Evolutionary conservation across 2,329 filamentous ascomycete species (phyloP).

Genomic region (Zalaria sp.): DNA sequence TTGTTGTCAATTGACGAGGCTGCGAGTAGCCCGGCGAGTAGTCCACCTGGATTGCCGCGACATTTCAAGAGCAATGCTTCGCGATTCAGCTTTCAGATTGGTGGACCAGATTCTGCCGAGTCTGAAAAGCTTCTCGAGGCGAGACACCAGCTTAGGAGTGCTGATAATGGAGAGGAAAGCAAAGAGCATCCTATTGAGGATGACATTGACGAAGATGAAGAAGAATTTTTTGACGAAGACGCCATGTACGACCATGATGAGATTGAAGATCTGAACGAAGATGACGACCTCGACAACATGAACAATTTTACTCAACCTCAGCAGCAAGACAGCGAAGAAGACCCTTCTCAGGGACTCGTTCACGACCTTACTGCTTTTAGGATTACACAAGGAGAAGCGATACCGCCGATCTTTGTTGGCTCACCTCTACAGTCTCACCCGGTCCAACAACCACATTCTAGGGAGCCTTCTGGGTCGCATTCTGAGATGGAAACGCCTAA

Average conservation of each 20-base stretch:
- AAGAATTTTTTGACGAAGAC: slow-evolving; percentile 22
- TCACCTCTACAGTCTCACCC: neutral
- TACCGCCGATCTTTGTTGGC: neutral
- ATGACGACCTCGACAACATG: neutral
- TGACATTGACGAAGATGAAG: slow-evolving; percentile 19
- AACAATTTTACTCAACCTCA: neutral
- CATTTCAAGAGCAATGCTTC: slow-evolving; percentile 53
- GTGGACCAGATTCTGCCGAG: slow-evolving; percentile 48
- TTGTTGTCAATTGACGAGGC: neutral
- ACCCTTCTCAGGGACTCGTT: neutral
- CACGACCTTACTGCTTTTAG: neutral
- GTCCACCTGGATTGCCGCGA: slow-evolving; percentile 16
- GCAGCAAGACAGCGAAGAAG: neutral
- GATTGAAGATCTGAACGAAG: slow-evolving; percentile 20
- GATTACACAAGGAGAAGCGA: neutral
- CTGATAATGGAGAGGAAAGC: slow-evolving; percentile 14
- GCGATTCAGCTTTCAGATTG: slow-evolving; percentile 71
- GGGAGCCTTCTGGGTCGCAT: neutral
- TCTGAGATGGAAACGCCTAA: neutral
- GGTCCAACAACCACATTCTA: neutral
- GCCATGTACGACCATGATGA: slow-evolving; percentile 32
- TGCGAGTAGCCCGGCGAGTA: neutral
- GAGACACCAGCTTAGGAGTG: slow-evolving; percentile 49
- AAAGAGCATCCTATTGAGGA: slow-evolving; percentile 6
- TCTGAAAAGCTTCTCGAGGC: slow-evolving; percentile 61